Conservation (phyloP, 768 basidiomycete species). For the Harrya chromipes region DNA sequence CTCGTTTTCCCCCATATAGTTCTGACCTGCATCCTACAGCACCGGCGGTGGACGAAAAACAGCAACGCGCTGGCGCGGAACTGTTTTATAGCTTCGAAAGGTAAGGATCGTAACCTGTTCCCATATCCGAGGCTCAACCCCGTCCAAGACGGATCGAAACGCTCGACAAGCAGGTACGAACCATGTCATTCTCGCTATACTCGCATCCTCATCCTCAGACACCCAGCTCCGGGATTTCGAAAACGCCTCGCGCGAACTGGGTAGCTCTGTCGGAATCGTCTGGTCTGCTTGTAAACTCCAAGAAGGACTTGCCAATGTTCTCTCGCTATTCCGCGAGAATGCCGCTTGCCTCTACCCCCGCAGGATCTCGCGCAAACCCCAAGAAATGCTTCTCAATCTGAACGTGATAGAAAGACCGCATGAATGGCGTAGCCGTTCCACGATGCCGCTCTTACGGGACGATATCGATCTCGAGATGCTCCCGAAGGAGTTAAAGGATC, state of each 20-base stretch:
- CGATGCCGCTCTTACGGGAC: slow-evolving; percentile 34
- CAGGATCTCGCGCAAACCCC: slow-evolving; percentile 37
- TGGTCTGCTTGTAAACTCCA: slow-evolving; percentile 50
- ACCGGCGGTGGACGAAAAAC: slow-evolving; percentile 45
- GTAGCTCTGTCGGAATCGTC: slow-evolving; percentile 53
- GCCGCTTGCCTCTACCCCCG: slow-evolving; percentile 51
- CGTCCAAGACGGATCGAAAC: slow-evolving; percentile 40
- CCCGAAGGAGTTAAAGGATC: slow-evolving; percentile 41
- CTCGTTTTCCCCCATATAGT: neutral
- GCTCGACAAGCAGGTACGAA: slow-evolving; percentile 45
- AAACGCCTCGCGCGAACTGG: slow-evolving; percentile 51
- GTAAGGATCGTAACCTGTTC: slow-evolving; percentile 22
- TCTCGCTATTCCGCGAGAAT: slow-evolving; percentile 52
- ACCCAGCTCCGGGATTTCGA: slow-evolving; percentile 51
- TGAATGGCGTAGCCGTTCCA: slow-evolving; percentile 34
- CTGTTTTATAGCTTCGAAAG: slow-evolving; percentile 44
- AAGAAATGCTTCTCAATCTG: slow-evolving; percentile 33
- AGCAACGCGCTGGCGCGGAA: slow-evolving; percentile 44
- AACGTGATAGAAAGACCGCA: slow-evolving; percentile 29
- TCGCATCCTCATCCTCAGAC: neutral
- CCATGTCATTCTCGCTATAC: neutral
- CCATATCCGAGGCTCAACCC: neutral
- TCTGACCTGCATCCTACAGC: slow-evolving; percentile 11
- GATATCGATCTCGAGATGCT: slow-evolving; percentile 46
- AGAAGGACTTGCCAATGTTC: slow-evolving; percentile 46